Evolutionary conservation across 202 grass and related monocot species (phyloP).

Genomic region (Miscanthus sacchariflorus): DNA sequence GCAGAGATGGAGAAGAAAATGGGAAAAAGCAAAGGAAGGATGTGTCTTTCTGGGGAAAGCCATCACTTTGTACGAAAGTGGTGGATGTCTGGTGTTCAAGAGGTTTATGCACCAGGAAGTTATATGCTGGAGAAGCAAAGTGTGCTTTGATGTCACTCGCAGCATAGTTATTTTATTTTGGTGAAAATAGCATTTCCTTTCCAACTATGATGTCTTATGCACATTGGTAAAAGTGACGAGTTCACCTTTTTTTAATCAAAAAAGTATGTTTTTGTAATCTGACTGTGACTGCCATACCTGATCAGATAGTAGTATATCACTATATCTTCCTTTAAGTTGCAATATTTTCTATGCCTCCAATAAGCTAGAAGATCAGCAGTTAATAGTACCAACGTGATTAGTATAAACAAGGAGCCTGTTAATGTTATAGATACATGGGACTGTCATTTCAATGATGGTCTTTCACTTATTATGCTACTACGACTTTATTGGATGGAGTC

Average conservation of each 20-base stretch:
- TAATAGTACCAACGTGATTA: not conserved
- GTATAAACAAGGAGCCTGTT: not conserved
- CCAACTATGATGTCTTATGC: not conserved
- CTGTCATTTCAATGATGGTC: not conserved
- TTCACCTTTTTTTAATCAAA: not conserved
- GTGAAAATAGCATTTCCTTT: not conserved
- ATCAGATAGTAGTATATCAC: not conserved
- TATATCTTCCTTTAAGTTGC: conserved; percentile 15
- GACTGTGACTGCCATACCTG: not conserved
- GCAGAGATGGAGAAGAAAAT: conserved; percentile 36
- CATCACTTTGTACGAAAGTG: no score
- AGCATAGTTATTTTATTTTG: not conserved
- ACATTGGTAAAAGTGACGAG: not conserved
- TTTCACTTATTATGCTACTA: conserved; percentile 8
- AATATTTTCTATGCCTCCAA: not conserved
- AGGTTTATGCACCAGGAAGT: not conserved
- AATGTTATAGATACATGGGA: not conserved
- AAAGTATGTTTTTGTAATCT: not conserved
- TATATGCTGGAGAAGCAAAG: not conserved
- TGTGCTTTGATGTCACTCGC: no score
- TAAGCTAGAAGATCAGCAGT: conserved; percentile 6
- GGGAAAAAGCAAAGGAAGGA: no score
- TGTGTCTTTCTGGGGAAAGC: no score
- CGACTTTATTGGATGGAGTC: not conserved
- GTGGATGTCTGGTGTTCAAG: no score